These are phyloP conservation scores for Batkoa obscura DNA, from an alignment of 371 early-diverging fungal genomes.

Conservation along the genomic window DNA sequence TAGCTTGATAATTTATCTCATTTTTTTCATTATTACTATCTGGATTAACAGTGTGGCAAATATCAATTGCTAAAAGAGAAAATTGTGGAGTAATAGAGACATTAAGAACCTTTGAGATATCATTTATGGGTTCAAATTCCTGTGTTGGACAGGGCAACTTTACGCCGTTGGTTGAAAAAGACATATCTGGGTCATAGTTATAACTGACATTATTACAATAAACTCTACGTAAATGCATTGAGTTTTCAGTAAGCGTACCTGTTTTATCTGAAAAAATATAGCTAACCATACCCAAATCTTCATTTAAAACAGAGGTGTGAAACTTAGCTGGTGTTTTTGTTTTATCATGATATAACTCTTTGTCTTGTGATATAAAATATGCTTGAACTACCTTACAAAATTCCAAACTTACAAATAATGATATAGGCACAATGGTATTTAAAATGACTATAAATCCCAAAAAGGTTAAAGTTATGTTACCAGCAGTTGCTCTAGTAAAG, in stretches of 20 bases:
- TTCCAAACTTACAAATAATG: constrained; percentile 80
- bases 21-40: constrained; percentile 6
- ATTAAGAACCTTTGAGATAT: constrained; percentile 18
- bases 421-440: constrained; percentile 88
- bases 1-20: constrained; percentile 28
- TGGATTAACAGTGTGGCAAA: constrained; percentile 38
- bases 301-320: constrained; percentile 79
- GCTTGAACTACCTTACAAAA: constrained; percentile 55
- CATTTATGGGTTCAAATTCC: constrained; percentile 21
- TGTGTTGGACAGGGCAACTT: constrained; percentile 38
- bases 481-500: background rate
- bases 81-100: constrained; percentile 53
- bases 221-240: constrained; percentile 82
- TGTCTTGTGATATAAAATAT: constrained; percentile 49
- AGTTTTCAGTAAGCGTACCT: constrained; percentile 90
- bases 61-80: constrained; percentile 88
- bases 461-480: constrained; percentile 17
- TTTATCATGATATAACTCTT: constrained; percentile 38
- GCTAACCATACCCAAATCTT: constrained; percentile 75
- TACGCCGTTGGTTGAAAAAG: background rate
- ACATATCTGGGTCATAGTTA: background rate
- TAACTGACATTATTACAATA: constrained; percentile 22
- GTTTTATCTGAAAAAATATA: constrained; percentile 83
- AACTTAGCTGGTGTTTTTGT: constrained; percentile 64
- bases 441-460: constrained; percentile 54